Percentiles rank a stretch among this genome's conserved stretches.
These are phyloP conservation scores for Schizonepeta tenuifolia DNA, from an alignment of 257 asterid genomes.

Conservation along the genomic window DNA sequence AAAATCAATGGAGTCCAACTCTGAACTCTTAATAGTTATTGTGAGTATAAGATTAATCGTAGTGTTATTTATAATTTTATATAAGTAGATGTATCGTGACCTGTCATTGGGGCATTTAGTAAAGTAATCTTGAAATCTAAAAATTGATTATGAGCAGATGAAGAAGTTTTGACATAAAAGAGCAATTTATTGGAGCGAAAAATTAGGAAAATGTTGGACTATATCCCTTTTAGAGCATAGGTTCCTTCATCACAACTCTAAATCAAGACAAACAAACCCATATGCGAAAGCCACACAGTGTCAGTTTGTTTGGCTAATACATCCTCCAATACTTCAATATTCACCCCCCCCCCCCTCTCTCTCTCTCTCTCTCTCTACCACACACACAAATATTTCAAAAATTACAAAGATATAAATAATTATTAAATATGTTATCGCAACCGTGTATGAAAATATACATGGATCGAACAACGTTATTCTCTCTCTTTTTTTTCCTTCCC, in stretches of 20 bases:
- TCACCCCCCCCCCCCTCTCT: background rate
- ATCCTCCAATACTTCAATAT: background rate
- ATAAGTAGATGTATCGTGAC: background rate
- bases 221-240: slow-evolving; percentile 24
- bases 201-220: slow-evolving; percentile 34
- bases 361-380: background rate
- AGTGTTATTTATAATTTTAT: background rate
- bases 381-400: background rate
- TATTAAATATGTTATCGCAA: background rate
- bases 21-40: background rate
- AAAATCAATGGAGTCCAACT: background rate
- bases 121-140: background rate
- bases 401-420: too few species aligned
- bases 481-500: too few species aligned
- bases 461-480: too few species aligned
- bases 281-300: slow-evolving; percentile 36
- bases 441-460: too few species aligned
- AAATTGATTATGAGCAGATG: background rate
- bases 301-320: slow-evolving; percentile 25
- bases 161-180: slow-evolving; percentile 24
- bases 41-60: background rate
- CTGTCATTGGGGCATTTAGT: background rate
- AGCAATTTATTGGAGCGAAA: slow-evolving; percentile 23
- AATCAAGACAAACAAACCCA: slow-evolving; percentile 38
- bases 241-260: slow-evolving; percentile 40